Evolutionary conservation across 805 yeast genomes (phyloP).

Genomic region (Saccharomycopsis guyanensis): DNA sequence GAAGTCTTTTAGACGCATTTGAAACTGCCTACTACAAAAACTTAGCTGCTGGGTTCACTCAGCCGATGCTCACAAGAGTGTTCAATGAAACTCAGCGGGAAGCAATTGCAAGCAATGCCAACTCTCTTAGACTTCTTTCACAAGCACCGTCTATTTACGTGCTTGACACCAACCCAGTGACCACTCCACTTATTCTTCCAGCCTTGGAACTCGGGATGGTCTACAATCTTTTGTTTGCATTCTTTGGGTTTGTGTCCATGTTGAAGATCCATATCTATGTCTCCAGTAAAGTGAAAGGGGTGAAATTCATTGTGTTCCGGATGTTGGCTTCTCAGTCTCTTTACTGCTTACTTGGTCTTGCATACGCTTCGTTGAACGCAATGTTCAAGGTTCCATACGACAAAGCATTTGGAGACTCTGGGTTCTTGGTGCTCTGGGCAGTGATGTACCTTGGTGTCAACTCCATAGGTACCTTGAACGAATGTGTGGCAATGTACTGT

Average conservation of each 20-base stretch:
- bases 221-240: conserved; percentile 61
- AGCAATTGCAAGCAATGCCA: conserved; percentile 22
- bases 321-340: conserved; percentile 41
- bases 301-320: conserved; percentile 46
- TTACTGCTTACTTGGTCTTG: conserved; percentile 50
- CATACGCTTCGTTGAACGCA: conserved; percentile 51
- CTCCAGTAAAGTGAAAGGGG: conserved; percentile 37
- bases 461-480: conserved; percentile 72
- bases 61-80: conserved; percentile 27
- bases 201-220: conserved; percentile 73
- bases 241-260: conserved; percentile 61
- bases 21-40: conserved; percentile 26
- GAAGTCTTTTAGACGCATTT: conserved; percentile 35
- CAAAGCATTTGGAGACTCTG: conserved; percentile 53
- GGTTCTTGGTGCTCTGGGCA: conserved; percentile 73
- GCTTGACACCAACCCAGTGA: conserved; percentile 44
- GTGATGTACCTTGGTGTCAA: conserved; percentile 58
- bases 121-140: conserved; percentile 26
- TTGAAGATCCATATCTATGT: conserved; percentile 43
- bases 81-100: conserved; percentile 25
- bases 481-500: conserved; percentile 48
- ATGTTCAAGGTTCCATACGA: conserved; percentile 62
- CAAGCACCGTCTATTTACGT: conserved; percentile 31
- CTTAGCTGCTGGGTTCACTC: conserved; percentile 22
- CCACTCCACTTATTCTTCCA: conserved; percentile 45